Conservation (phyloP, 2,329 filamentous ascomycete genomes). For the Diaporthe helianthi region DNA sequence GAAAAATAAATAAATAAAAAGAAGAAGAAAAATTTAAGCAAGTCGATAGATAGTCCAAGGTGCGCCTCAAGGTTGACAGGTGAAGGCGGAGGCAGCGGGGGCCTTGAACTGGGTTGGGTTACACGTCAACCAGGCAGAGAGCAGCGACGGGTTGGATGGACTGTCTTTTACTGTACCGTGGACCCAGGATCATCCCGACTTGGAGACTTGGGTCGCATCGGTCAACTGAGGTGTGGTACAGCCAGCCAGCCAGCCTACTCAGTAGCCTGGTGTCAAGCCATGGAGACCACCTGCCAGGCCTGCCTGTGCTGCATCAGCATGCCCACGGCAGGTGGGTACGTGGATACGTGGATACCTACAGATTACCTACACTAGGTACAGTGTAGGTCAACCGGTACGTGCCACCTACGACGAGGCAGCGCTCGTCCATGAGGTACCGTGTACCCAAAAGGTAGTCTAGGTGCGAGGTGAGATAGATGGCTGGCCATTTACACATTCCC, state of each 20-base stretch:
- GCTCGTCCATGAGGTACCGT: conserved; percentile 14
- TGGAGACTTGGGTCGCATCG: conserved; percentile 33
- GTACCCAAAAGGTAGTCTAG: no score
- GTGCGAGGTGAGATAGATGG: neutral
- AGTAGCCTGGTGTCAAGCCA: conserved; percentile 19
- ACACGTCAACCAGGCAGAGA: conserved; percentile 22
- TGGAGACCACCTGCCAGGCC: conserved; percentile 24
- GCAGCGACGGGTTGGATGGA: conserved; percentile 28
- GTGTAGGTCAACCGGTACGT: no score
- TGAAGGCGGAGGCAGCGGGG: conserved; percentile 5
- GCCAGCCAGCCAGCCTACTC: no score
- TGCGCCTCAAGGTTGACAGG: conserved; percentile 6
- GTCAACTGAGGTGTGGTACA: conserved; percentile 25
- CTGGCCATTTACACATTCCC: neutral
- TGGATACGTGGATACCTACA: neutral
- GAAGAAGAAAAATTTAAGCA: no score
- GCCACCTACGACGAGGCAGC: conserved; percentile 27
- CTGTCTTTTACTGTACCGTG: conserved; percentile 30
- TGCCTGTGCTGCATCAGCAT: conserved; percentile 24
- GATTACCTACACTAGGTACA: no score
- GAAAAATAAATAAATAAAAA: no score
- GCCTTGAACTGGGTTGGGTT: neutral
- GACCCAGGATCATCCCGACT: conserved; percentile 30
- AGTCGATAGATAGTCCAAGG: neutral
- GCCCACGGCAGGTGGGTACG: conserved; percentile 16